Evolutionary conservation across 2,329 filamentous ascomycete genomes (phyloP).

Genomic region (Paramyrothecium sp.): DNA sequence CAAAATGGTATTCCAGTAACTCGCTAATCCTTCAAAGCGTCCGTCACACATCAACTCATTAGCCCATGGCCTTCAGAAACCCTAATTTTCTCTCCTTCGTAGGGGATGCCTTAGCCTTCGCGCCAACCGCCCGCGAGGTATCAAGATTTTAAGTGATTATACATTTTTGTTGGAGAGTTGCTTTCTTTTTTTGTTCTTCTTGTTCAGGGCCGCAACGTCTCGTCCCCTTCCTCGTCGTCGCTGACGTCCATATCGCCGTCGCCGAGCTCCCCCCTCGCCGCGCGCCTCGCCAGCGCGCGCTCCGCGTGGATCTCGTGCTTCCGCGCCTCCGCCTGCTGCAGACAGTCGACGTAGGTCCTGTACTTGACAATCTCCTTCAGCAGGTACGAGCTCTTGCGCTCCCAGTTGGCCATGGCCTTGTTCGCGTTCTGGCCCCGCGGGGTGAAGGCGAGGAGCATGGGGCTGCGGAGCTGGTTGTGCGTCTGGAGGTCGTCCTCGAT

Average conservation of each 20-base stretch:
- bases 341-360: slow-evolving; percentile 85
- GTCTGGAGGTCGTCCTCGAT: slow-evolving; percentile 82
- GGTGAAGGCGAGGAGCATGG: slow-evolving; percentile 88
- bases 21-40: neutral
- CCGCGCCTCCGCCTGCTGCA: slow-evolving; percentile 67
- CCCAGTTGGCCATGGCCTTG: slow-evolving; percentile 95
- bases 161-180: neutral
- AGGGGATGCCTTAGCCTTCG: neutral
- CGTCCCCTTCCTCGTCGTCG: slow-evolving; percentile 31
- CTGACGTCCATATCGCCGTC: slow-evolving; percentile 36
- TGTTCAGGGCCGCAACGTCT: slow-evolving; percentile 29
- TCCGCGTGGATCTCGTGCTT: slow-evolving; percentile 71
- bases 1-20: neutral
- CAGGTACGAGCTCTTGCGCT: slow-evolving; percentile 89
- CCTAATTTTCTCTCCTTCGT: no score
- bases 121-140: neutral
- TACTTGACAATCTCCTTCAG: slow-evolving; percentile 96
- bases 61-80: neutral
- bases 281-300: slow-evolving; percentile 49
- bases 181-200: neutral
- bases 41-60: neutral
- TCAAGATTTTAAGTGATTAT: neutral
- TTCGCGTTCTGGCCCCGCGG: slow-evolving; percentile 76
- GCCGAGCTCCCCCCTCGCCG: slow-evolving; percentile 43
- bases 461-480: slow-evolving; percentile 84